Base-by-base conservation (phyloP, 176 grass and related monocot species). In the Dactylis glomerata region DNA sequence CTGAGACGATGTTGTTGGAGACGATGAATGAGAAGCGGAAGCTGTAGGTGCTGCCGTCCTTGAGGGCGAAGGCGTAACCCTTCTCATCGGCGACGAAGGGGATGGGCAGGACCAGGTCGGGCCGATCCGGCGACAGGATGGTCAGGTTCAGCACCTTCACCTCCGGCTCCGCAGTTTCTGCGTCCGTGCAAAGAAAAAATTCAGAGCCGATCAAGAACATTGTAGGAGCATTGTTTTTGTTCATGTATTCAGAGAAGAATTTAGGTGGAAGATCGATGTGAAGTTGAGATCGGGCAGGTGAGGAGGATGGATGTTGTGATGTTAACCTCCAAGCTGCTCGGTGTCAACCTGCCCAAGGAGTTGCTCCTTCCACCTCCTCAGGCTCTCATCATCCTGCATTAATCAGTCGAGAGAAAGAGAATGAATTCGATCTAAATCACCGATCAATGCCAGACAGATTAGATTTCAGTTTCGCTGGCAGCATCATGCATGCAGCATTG, bases 361-460 rank as follows among this genome's bases (percentile, higher is more conserved):
- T 24, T 93, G 85, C 76, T 97, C 92, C 83, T 97, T 97, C 94
- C 94, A 97, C 92, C 89, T 94, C 80, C 89, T 90, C 66, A 94
- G 82, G 57, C 94, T 97, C 76, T 97, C 94, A 41, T 97, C 94
- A 87, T 97, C 94, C 94, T 97, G 27, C 23, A 50, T 55, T 37
- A 0, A 23, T 38, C 15, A 32, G 45, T 0, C 16, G 3, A 32
- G 45, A 56, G 23, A 33, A 16, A 49, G 2, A 54, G 28, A 73
- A 32, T 2, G 16, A 75, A 51, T 75, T 9, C 41, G 15, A 45
- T 73, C 23, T 12, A 45, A 5, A 14, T 30, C 9, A 13, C 23
- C 1, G 56, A 33, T 27, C 32, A 20, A 42, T 30, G 0, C 65
- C 1, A 1, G 16, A 34, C 31, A 12, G 4, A 24, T 26, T 17